A percentile compares a stretch with the other conserved stretches of the same genome.
These are phyloP conservation scores for Penicillium occitanis DNA, from an alignment of 2,329 filamentous ascomycete species.

Conservation along the genomic window DNA sequence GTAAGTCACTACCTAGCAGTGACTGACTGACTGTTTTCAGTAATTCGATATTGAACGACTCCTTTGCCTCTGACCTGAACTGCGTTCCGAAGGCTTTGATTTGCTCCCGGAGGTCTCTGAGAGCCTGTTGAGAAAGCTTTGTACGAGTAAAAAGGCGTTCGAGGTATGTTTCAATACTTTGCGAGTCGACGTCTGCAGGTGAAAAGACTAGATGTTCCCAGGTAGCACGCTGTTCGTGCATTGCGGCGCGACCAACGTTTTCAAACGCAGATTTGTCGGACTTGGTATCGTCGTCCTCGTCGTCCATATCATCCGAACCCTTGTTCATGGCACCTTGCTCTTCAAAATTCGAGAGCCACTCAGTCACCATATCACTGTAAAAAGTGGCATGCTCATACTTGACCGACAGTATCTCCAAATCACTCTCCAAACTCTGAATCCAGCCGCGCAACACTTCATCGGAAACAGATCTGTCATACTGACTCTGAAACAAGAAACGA, in stretches of 20 bases:
- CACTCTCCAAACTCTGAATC: slow-evolving; percentile 49
- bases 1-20: slow-evolving; percentile 51
- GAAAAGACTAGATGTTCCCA: slow-evolving; percentile 61
- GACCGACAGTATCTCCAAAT: slow-evolving; percentile 52
- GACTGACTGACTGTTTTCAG: slow-evolving; percentile 51
- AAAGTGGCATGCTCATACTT: slow-evolving; percentile 58
- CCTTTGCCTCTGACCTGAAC: slow-evolving; percentile 33
- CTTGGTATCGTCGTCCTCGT: slow-evolving; percentile 25
- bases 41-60: slow-evolving; percentile 40
- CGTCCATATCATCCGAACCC: neutral
- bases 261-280: slow-evolving; percentile 40
- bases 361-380: slow-evolving; percentile 56
- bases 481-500: slow-evolving; percentile 55
- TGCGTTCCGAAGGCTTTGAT: slow-evolving; percentile 41
- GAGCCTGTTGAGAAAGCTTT: slow-evolving; percentile 42
- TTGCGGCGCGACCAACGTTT: slow-evolving; percentile 53
- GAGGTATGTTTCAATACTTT: slow-evolving; percentile 53
- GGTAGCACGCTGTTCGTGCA: slow-evolving; percentile 52
- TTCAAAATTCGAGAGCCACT: slow-evolving; percentile 50
- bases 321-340: neutral
- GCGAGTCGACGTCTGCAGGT: slow-evolving; percentile 47
- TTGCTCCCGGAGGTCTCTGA: slow-evolving; percentile 43
- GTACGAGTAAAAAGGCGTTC: slow-evolving; percentile 51
- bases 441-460: slow-evolving; percentile 47
- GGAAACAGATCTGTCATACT: slow-evolving; percentile 56